These are phyloP conservation scores for Alternaria alternata DNA, from an alignment of 2,329 filamentous ascomycete genomes.

Conservation along the genomic window DNA sequence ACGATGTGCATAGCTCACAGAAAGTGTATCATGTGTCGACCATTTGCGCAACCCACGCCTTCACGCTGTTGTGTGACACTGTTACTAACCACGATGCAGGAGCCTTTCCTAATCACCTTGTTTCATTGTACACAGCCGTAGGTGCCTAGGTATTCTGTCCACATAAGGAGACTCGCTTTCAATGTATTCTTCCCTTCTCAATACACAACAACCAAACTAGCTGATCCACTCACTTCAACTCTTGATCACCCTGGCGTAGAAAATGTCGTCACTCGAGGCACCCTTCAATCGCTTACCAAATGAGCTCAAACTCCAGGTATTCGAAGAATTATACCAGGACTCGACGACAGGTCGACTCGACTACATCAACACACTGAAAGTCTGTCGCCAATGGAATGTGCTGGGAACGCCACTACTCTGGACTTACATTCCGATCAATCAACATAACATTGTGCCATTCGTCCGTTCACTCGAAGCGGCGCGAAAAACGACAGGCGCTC, in stretches of 20 bases:
- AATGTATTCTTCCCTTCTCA: neutral
- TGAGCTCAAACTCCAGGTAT: neutral
- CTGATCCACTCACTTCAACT: neutral
- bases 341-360: neutral
- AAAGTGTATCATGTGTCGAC: too few species aligned
- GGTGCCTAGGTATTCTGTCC: too few species aligned
- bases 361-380: neutral
- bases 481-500: neutral
- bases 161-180: neutral
- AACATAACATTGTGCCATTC: neutral
- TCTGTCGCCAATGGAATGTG: neutral
- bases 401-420: neutral
- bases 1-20: accelerated
- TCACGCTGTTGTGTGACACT: neutral
- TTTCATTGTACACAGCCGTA: too few species aligned
- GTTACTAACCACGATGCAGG: neutral
- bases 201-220: neutral
- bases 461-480: neutral
- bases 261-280: neutral
- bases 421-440: neutral
- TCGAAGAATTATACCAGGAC: neutral
- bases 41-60: too few species aligned
- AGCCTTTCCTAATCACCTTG: too few species aligned
- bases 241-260: too few species aligned
- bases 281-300: neutral